These are phyloP conservation scores for Saccharomyces hybrid DNA, from an alignment of 1,139 yeast species.

Conservation along the genomic window DNA sequence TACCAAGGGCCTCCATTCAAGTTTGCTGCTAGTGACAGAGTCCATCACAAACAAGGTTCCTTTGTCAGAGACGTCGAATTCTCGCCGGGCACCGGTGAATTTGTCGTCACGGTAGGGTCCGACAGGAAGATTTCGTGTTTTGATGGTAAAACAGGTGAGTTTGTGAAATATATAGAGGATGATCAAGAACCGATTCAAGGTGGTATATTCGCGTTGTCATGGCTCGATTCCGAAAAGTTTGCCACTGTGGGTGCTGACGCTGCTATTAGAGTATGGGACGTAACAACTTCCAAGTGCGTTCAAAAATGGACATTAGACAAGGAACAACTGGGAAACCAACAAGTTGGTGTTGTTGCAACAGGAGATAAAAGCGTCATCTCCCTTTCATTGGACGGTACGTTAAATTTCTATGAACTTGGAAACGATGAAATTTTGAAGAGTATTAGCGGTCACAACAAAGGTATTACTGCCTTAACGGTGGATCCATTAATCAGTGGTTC, in stretches of 20 bases:
- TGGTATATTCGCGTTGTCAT: conserved; percentile 69
- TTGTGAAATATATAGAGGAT: conserved; percentile 40
- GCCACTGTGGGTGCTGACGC: conserved; percentile 84
- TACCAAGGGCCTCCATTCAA: conserved; percentile 92
- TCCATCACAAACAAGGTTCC: conserved; percentile 54
- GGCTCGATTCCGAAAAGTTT: conserved; percentile 56
- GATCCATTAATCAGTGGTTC: conserved; percentile 53
- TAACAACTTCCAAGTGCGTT: conserved; percentile 33
- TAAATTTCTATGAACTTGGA: conserved; percentile 36
- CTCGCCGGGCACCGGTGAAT: conserved; percentile 65
- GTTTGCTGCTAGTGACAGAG: conserved; percentile 64
- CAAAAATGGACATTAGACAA: conserved; percentile 38
- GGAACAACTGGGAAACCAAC: conserved; percentile 54
- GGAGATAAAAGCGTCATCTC: conserved; percentile 51
- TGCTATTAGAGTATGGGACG: conserved; percentile 58
- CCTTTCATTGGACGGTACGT: conserved; percentile 62
- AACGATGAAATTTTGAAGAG: conserved; percentile 36
- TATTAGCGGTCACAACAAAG: conserved; percentile 72
- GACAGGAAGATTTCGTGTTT: conserved; percentile 72
- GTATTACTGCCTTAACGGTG: conserved; percentile 54
- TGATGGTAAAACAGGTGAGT: conserved; percentile 85
- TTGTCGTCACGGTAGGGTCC: conserved; percentile 75
- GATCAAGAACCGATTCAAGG: conserved; percentile 54
- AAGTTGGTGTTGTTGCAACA: conserved; percentile 71
- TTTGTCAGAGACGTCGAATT: conserved; percentile 75